phyloP scores from a whole-genome alignment of 306 rosid genomes.

The Inga laurina region DNA sequence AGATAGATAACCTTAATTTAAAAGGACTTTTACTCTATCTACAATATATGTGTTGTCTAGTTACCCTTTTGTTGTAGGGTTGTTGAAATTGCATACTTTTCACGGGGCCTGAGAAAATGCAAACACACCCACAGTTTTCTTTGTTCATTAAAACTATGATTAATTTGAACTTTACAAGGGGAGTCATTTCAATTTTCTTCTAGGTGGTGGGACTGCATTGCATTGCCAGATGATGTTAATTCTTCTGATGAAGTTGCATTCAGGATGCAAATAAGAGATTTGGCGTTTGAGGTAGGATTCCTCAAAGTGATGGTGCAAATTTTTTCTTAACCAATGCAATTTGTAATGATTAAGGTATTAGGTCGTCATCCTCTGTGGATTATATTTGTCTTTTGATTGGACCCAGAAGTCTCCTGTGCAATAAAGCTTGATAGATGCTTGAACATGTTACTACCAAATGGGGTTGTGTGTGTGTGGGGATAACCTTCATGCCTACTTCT shows the following conservation, averaged over 20 bases:
- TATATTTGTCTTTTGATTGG: background rate
- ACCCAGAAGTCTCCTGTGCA: background rate
- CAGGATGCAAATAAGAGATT: constrained; percentile 77
- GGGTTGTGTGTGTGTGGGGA: background rate
- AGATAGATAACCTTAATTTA: no score
- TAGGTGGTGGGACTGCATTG: constrained; percentile 99
- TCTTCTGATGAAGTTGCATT: constrained; percentile 73
- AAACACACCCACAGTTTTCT: no score
- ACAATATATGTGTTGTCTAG: no score
- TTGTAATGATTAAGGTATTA: background rate
- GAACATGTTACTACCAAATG: background rate
- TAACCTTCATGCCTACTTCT: constrained; percentile 11
- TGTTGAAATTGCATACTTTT: no score
- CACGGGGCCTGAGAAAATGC: background rate
- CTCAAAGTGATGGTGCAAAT: constrained; percentile 26
- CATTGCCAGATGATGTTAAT: constrained; percentile 82
- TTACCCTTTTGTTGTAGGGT: background rate
- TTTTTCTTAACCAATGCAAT: background rate
- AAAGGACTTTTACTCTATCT: no score
- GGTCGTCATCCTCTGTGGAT: background rate
- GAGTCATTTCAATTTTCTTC: constrained; percentile 24
- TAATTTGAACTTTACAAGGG: constrained; percentile 24
- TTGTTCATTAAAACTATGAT: background rate
- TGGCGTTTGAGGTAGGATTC: constrained; percentile 74
- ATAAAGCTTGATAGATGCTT: background rate